phyloP scores from a whole-genome alignment of 176 grass and related monocot genomes.

The Paspalum notatum region DNA sequence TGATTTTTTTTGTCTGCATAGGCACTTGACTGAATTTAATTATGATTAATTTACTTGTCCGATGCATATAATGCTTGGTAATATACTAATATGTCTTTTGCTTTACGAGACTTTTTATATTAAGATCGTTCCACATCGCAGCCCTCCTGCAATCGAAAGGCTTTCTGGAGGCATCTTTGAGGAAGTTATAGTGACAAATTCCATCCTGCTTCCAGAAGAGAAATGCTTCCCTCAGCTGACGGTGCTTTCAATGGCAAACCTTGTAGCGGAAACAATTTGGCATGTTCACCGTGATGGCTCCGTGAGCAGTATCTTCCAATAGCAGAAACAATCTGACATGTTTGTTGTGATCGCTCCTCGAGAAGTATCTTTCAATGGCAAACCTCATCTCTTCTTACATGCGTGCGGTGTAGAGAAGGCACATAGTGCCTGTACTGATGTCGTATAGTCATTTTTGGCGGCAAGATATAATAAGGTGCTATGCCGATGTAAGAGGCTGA shows the following conservation, averaged over 20 bases:
- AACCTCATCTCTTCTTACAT: background rate
- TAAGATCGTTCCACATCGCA: slow-evolving; percentile 41
- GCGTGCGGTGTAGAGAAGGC: slow-evolving; percentile 40
- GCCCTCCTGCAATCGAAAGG: slow-evolving; percentile 87
- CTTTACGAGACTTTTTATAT: background rate
- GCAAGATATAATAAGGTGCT: slow-evolving; percentile 30
- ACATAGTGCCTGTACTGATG: slow-evolving; percentile 22
- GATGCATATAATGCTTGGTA: background rate
- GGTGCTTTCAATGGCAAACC: slow-evolving; percentile 90
- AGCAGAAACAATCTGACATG: slow-evolving; percentile 11
- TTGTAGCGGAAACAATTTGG: slow-evolving; percentile 88
- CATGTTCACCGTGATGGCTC: slow-evolving; percentile 79
- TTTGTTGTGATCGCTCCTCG: slow-evolving; percentile 69
- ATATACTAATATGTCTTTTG: slow-evolving; percentile 12
- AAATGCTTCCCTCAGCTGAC: slow-evolving; percentile 81
- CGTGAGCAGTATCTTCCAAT: slow-evolving; percentile 76
- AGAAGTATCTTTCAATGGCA: slow-evolving; percentile 73
- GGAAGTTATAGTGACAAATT: slow-evolving; percentile 92
- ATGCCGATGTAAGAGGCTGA: background rate
- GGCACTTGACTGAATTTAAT: background rate
- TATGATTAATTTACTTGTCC: background rate
- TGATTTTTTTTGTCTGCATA: background rate
- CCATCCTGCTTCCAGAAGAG: slow-evolving; percentile 63
- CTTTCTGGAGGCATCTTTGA: slow-evolving; percentile 82
- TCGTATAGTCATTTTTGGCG: slow-evolving; percentile 31